Percentiles rank a stretch among this genome's conserved stretches.
phyloP scores from a whole-genome alignment of 2,329 filamentous ascomycete genomes.

The Trichoderma lentiforme region DNA sequence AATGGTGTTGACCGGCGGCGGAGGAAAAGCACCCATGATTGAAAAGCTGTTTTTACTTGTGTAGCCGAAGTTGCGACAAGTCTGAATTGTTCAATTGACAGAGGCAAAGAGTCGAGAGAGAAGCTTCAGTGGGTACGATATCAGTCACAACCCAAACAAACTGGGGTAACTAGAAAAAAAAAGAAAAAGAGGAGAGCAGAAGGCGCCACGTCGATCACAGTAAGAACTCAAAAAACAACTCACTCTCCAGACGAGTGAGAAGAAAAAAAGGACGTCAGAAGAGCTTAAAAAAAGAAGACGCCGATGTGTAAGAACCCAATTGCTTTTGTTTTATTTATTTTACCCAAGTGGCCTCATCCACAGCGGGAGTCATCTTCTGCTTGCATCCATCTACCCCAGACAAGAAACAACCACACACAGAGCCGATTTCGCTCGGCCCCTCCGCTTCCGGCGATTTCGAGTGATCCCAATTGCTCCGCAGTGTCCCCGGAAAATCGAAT shows the following conservation, averaged over 20 bases:
- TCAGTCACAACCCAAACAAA: not conserved
- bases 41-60: conserved; percentile 12
- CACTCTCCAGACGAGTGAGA: not conserved
- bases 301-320: not conserved
- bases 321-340: not conserved
- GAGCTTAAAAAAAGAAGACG: not conserved
- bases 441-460: not conserved
- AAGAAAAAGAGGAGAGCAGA: not conserved
- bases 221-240: not conserved
- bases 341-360: not conserved
- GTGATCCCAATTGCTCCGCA: not conserved
- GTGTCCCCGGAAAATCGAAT: not conserved
- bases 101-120: not conserved
- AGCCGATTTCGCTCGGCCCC: not conserved
- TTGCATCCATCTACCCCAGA: not conserved
- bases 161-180: not conserved
- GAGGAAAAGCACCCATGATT: conserved; percentile 62
- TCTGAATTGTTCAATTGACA: not conserved
- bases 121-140: not conserved
- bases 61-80: not conserved
- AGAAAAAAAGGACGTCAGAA: not conserved
- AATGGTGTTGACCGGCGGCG: conserved; percentile 74
- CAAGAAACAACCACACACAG: not conserved
- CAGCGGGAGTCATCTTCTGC: not conserved
- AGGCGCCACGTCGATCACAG: conserved; percentile 10